These are phyloP conservation scores for Logfia minima DNA, from an alignment of 129 eudicot species.

Conservation along the genomic window DNA sequence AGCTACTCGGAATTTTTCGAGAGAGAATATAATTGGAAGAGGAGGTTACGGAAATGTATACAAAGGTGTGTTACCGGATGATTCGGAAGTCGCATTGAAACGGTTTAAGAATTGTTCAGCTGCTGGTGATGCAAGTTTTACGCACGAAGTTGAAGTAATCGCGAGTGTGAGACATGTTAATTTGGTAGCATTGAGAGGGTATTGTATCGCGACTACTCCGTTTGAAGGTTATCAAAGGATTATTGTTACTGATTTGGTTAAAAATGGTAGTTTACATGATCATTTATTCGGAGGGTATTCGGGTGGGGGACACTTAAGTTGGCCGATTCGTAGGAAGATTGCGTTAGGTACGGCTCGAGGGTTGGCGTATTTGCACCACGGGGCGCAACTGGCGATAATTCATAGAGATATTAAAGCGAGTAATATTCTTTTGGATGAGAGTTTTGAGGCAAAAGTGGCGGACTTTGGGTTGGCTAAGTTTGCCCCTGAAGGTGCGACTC, in stretches of 20 bases:
- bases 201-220: conserved; percentile 70
- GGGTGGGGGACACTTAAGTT: conserved; percentile 39
- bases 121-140: conserved; percentile 71
- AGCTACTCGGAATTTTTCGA: conserved; percentile 68
- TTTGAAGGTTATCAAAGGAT: conserved; percentile 83
- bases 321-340: conserved; percentile 74
- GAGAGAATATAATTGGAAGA: conserved; percentile 66
- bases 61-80: conserved; percentile 67
- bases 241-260: conserved; percentile 80
- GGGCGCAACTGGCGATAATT: conserved; percentile 73
- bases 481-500: conserved; percentile 84
- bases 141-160: conserved; percentile 88
- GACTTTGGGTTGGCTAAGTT: conserved; percentile 94
- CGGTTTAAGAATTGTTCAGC: conserved; percentile 89
- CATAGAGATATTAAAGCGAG: conserved; percentile 93
- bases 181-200: conserved; percentile 73
- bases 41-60: conserved; percentile 98
- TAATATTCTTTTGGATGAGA: conserved; percentile 80
- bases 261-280: conserved; percentile 83
- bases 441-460: conserved; percentile 76
- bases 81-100: conserved; percentile 79
- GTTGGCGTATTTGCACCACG: conserved; percentile 76
- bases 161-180: conserved; percentile 93
- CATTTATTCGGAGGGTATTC: conserved; percentile 52
- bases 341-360: conserved; percentile 85